These are phyloP conservation scores for Dactylis glomerata DNA, from an alignment of 176 grass and related monocot species.

Conservation along the genomic window DNA sequence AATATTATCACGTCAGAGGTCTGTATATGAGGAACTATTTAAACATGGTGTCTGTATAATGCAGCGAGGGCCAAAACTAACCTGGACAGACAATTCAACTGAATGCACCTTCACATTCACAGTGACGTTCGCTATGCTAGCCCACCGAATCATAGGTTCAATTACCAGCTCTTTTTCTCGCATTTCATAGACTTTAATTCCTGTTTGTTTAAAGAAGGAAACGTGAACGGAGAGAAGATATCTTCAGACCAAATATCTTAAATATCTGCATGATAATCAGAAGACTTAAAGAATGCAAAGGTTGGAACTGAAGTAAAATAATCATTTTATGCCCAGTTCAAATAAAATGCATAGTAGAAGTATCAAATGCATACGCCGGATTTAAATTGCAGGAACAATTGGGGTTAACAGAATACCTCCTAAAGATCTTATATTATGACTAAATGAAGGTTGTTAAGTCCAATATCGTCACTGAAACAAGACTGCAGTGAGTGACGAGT, in stretches of 20 bases:
- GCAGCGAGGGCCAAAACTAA: conserved; percentile 18
- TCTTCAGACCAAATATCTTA: background rate
- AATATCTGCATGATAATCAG: background rate
- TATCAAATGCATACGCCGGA: background rate
- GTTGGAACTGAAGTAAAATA: conserved; percentile 1
- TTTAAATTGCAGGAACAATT: background rate
- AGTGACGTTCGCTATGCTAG: conserved; percentile 60
- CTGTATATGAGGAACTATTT: background rate
- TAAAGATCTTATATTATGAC: background rate
- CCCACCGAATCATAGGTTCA: conserved; percentile 92
- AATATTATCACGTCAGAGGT: conserved; percentile 9
- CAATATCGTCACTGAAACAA: background rate
- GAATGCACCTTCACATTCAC: conserved; percentile 56
- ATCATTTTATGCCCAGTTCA: background rate
- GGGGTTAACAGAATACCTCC: background rate
- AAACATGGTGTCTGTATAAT: background rate
- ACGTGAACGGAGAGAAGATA: background rate
- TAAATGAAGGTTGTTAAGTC: background rate
- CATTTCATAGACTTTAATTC: conserved; percentile 85
- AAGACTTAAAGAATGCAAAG: conserved; percentile 1
- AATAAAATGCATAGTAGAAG: background rate
- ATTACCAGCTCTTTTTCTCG: conserved; percentile 86
- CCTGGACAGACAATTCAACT: conserved; percentile 60
- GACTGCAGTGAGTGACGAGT: background rate
- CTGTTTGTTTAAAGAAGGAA: conserved; percentile 38